These are phyloP conservation scores for Didymella glomerata DNA, from an alignment of 2,329 filamentous ascomycete species.

Conservation along the genomic window DNA sequence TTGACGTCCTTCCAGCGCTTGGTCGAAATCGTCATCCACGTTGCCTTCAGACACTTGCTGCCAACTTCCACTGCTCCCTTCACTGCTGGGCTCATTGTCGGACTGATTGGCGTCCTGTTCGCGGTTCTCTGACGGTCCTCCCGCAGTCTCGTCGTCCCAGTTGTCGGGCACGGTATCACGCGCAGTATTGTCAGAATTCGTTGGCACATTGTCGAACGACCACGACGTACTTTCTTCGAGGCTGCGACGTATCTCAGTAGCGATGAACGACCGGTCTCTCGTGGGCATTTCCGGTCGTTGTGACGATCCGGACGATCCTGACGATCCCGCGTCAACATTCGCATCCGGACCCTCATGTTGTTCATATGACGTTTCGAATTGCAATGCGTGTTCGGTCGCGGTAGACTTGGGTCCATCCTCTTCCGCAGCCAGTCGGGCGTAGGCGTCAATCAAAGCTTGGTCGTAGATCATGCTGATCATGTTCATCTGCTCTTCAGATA, in stretches of 20 bases:
- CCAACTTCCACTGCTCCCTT: slow-evolving; percentile 53
- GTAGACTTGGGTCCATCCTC: slow-evolving; percentile 15
- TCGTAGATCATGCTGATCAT: slow-evolving; percentile 18
- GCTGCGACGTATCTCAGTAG: slow-evolving; percentile 57
- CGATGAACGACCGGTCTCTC: slow-evolving; percentile 56
- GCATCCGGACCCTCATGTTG: slow-evolving; percentile 9
- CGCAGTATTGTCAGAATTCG: slow-evolving; percentile 13
- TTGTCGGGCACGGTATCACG: slow-evolving; percentile 28
- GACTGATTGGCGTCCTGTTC: slow-evolving; percentile 19
- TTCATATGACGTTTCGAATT: not conserved
- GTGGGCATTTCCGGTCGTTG: slow-evolving; percentile 58
- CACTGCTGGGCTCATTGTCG: slow-evolving; percentile 46
- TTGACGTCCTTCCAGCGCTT: slow-evolving; percentile 36
- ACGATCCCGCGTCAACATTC: slow-evolving; percentile 18
- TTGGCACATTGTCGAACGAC: slow-evolving; percentile 42
- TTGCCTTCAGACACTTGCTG: slow-evolving; percentile 48
- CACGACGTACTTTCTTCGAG: slow-evolving; percentile 55
- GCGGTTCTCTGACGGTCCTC: slow-evolving; percentile 6
- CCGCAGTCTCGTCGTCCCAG: slow-evolving; percentile 40
- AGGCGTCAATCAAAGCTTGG: slow-evolving; percentile 21
- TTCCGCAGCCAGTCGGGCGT: slow-evolving; percentile 14
- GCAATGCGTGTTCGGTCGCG: not conserved
- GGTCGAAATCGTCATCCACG: slow-evolving; percentile 39
- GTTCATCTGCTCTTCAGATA: slow-evolving; percentile 14
- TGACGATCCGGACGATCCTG: slow-evolving; percentile 24